Conservation (phyloP, 495 filamentous ascomycete species). For the Talaromyces borbonicus region DNA sequence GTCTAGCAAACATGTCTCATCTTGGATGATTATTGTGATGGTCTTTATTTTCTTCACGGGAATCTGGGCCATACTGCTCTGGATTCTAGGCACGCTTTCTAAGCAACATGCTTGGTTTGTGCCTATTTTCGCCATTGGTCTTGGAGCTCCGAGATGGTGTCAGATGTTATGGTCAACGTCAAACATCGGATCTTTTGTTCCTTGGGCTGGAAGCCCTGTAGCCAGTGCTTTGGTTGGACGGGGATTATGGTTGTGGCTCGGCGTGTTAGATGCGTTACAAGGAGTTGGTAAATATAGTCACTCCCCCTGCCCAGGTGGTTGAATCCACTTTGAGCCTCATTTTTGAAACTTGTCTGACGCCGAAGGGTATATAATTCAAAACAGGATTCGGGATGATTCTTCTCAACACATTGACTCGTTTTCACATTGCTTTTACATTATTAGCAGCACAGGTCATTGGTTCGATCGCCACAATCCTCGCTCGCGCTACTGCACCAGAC, state of each 20-base stretch:
- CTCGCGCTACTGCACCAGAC: conserved; percentile 48
- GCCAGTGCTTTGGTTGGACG: conserved; percentile 43
- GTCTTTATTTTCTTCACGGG: conserved; percentile 49
- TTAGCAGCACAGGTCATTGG: conserved; percentile 49
- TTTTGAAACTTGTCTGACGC: conserved; percentile 52
- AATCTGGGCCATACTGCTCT: conserved; percentile 43
- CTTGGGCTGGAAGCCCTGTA: conserved; percentile 42
- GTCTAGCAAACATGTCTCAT: conserved; percentile 37
- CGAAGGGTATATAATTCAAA: conserved; percentile 34
- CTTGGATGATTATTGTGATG: conserved; percentile 43
- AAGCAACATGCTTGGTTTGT: conserved; percentile 53
- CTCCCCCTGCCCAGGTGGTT: conserved; percentile 42
- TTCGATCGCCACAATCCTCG: conserved; percentile 45
- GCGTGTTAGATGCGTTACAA: conserved; percentile 53
- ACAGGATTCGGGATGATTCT: conserved; percentile 57
- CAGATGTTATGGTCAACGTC: conserved; percentile 56
- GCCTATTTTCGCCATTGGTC: conserved; percentile 56
- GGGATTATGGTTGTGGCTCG: conserved; percentile 55
- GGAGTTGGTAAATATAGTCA: conserved; percentile 18
- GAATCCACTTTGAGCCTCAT: conserved; percentile 46
- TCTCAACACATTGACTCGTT: conserved; percentile 50
- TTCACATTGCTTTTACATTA: conserved; percentile 47
- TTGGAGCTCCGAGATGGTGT: conserved; percentile 53
- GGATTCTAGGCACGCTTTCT: conserved; percentile 37
- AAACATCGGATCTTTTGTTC: conserved; percentile 47